Percentiles rank a stretch among this genome's conserved stretches.
Conservation (phyloP, 768 basidiomycete species). For the Boletus reticuloceps region DNA sequence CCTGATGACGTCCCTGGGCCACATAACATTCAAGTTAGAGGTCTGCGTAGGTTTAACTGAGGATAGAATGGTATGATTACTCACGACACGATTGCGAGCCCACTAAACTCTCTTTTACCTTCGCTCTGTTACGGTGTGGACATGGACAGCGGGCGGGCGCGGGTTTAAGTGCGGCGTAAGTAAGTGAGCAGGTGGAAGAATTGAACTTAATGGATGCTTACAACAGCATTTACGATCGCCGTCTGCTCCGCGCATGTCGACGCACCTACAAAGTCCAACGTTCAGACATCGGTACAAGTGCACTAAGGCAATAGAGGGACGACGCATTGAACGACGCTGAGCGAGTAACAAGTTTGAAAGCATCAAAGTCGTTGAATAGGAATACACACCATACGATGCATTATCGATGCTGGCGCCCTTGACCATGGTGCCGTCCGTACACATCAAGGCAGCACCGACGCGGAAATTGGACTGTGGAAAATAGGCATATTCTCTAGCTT, state of each 20-base stretch:
- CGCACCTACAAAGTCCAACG: conserved; percentile 51
- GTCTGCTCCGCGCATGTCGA: conserved; percentile 93
- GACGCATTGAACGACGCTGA: background rate
- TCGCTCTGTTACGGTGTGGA: conserved; percentile 58
- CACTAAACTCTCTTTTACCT: conserved; percentile 64
- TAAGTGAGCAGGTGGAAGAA: background rate
- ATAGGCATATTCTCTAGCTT: conserved; percentile 72
- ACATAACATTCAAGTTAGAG: no score
- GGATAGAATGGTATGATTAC: conserved; percentile 20
- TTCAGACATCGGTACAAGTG: background rate
- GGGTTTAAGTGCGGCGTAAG: background rate
- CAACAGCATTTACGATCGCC: conserved; percentile 86
- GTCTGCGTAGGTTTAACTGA: background rate
- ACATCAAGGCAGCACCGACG: conserved; percentile 84
- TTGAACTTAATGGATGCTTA: conserved; percentile 41
- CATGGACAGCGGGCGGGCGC: background rate
- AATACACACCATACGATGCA: conserved; percentile 73
- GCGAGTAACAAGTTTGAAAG: background rate
- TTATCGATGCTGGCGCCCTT: conserved; percentile 92
- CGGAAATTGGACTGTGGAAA: conserved; percentile 86
- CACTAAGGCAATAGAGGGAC: no score
- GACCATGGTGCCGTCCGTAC: conserved; percentile 65
- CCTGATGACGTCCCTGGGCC: conserved; percentile 60
- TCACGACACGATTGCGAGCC: conserved; percentile 75
- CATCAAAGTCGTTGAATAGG: no score